Evolutionary conservation across 371 early-diverging fungal genomes (phyloP).

Genomic region (Apophysomyces trapeziformis): DNA sequence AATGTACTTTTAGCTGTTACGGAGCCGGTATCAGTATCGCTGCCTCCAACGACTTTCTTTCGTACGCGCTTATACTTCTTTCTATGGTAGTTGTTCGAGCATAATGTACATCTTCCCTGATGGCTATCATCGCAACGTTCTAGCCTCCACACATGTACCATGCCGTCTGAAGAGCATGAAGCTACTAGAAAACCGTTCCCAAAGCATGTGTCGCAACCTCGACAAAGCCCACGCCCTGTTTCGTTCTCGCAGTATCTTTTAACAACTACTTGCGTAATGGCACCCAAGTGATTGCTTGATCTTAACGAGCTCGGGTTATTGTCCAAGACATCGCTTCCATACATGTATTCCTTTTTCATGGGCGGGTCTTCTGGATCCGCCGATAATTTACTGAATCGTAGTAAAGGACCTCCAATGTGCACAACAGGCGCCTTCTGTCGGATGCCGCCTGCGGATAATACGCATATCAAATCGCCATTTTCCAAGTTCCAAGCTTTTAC

Average conservation of each 20-base stretch:
- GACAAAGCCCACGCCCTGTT: constrained; percentile 28
- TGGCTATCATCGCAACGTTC: constrained; percentile 22
- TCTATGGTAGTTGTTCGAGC: constrained; percentile 33
- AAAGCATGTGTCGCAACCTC: constrained; percentile 36
- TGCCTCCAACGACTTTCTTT: background rate
- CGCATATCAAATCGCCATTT: constrained; percentile 59
- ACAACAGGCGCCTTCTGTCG: constrained; percentile 51
- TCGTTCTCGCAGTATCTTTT: constrained; percentile 39
- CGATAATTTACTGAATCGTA: background rate
- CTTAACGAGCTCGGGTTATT: background rate
- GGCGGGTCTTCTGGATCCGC: background rate
- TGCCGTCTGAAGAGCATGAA: constrained; percentile 33
- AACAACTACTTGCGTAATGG: constrained; percentile 32
- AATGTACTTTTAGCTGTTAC: constrained; percentile 1
- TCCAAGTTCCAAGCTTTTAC: constrained; percentile 93
- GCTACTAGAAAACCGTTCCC: constrained; percentile 42
- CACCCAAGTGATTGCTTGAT: constrained; percentile 25
- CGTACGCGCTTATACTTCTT: constrained; percentile 29
- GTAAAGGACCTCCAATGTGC: constrained; percentile 45
- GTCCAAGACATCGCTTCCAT: background rate
- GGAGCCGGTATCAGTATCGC: constrained; percentile 10
- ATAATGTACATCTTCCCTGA: constrained; percentile 24
- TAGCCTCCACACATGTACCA: constrained; percentile 39
- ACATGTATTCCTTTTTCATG: background rate
- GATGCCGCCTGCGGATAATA: constrained; percentile 34